Evolutionary conservation across 2,329 filamentous ascomycete species (phyloP).

Genomic region (Ophiostoma populinum): DNA sequence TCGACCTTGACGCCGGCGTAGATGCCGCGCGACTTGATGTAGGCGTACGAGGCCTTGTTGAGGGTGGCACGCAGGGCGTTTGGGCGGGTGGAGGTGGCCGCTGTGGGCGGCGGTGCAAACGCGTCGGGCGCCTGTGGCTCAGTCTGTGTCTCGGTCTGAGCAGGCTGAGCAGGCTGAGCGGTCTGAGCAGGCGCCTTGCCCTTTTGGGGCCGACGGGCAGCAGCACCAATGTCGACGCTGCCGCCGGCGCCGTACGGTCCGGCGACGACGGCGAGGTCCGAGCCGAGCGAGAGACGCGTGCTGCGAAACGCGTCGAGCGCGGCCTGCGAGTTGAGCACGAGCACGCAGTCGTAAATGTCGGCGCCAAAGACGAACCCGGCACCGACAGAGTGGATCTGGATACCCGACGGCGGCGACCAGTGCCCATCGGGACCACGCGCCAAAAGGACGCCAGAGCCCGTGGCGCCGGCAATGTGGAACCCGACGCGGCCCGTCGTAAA

Average conservation of each 20-base stretch:
- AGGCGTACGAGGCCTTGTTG: conserved; percentile 33
- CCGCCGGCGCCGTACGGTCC: conserved; percentile 54
- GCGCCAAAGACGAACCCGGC: conserved; percentile 67
- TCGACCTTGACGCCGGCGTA: conserved; percentile 78
- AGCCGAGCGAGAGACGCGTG: conserved; percentile 58
- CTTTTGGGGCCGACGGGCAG: conserved; percentile 14
- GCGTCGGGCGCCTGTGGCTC: conserved; percentile 1
- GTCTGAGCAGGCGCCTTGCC: conserved; percentile 11
- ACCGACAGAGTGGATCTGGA: conserved; percentile 64
- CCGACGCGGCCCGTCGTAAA: conserved; percentile 49
- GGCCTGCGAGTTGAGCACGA: conserved; percentile 64
- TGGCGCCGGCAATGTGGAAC: conserved; percentile 36
- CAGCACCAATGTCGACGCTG: conserved; percentile 14
- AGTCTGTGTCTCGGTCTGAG: not conserved
- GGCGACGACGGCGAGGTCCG: conserved; percentile 60
- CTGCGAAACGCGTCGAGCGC: conserved; percentile 63
- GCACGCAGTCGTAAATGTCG: conserved; percentile 79
- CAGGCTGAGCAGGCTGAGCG: conserved; percentile 3
- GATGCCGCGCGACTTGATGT: conserved; percentile 77
- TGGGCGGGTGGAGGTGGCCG: conserved; percentile 1
- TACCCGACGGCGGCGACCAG: conserved; percentile 64
- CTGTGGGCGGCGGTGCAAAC: not conserved
- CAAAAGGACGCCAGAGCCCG: conserved; percentile 40
- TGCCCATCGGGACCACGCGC: conserved; percentile 36
- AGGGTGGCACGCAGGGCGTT: conserved; percentile 14